Base-by-base conservation (phyloP, 805 yeast genomes). In the Monosporozyma yasuniensis region DNA sequence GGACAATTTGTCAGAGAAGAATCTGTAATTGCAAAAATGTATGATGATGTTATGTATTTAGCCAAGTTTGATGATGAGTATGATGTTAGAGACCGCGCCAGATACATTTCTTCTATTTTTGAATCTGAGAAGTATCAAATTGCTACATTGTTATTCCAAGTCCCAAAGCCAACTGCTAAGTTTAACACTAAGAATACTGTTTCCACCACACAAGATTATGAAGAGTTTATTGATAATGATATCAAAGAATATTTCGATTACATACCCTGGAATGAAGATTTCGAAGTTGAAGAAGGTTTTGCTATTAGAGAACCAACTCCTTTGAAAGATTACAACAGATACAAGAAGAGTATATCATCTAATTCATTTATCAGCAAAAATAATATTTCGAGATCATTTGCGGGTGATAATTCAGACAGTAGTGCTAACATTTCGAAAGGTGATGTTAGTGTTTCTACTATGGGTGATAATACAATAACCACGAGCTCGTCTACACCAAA, bases 1-100 rank as follows among this genome's bases (percentile, higher is more conserved):
- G 50, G 32, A 54, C 50, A 56, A 8, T 72, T 70, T 54, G 64
- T 67, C 46, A 61, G 69, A 52, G 60, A 54, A 25, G 39, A 69
- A 14, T 61, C 70, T 11, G 66, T 65, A 49, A 68, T 70, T 48
- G 71, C 67, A 42, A 73, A 77, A 52, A 68, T 87, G 72, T 88
- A 83, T 63, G 73, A 77, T 21, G 74, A 81, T 56, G 76, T 78
- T 0, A 65, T 87, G 41, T 78, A 80, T 19, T 69, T 87, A 45
- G 78, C 86, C 11, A 80, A 82, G 54, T 86, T 81, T 62, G 99
- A 93, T 63, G 72, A 75, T 6, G 76, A 79, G 3, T 79, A 80
- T 57, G 96, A 87, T 61, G 77, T 87, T 1, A 75, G 98, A 52
- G 98, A 93, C 61, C 74, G 91, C 52, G 88, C 96, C 0, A 74